A percentile compares a stretch with the other conserved stretches of the same genome.
Conservation (phyloP, 2,329 filamentous ascomycete species). For the Fusarium xyrophilum region DNA sequence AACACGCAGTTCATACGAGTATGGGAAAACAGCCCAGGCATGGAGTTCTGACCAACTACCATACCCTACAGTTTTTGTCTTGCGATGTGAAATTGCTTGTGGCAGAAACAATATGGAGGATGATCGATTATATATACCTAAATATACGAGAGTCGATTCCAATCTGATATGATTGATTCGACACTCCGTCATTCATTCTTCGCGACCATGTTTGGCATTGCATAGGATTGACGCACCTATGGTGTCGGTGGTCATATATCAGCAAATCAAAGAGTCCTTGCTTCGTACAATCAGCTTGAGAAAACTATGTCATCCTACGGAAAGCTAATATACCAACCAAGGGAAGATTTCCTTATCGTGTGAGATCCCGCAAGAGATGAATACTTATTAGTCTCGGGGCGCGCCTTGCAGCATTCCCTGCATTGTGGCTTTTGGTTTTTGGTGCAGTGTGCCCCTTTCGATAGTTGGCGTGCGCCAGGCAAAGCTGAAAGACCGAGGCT, state of each 20-base stretch:
- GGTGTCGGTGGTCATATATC: neutral
- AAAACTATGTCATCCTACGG: neutral
- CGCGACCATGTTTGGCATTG: neutral
- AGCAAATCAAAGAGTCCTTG: neutral
- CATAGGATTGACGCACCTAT: too few species aligned
- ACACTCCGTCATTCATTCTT: neutral
- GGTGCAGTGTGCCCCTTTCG: neutral
- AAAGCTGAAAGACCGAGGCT: slow-evolving; percentile 21
- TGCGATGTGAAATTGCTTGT: neutral
- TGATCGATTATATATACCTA: neutral
- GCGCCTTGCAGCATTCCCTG: neutral
- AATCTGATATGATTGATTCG: too few species aligned
- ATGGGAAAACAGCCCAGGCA: neutral
- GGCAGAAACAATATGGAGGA: too few species aligned
- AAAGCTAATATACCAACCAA: neutral
- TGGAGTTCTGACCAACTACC: neutral
- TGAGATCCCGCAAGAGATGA: neutral
- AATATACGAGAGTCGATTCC: too few species aligned
- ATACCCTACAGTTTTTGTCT: neutral
- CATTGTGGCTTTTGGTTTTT: slow-evolving; percentile 15
- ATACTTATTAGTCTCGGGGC: too few species aligned
- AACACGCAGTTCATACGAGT: neutral
- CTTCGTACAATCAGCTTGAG: neutral
- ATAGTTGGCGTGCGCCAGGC: slow-evolving; percentile 5
- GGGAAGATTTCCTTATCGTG: neutral